These are phyloP conservation scores for Naganishia sp. DNA, from an alignment of 1,284 basidiomycete species.

Conservation along the genomic window DNA sequence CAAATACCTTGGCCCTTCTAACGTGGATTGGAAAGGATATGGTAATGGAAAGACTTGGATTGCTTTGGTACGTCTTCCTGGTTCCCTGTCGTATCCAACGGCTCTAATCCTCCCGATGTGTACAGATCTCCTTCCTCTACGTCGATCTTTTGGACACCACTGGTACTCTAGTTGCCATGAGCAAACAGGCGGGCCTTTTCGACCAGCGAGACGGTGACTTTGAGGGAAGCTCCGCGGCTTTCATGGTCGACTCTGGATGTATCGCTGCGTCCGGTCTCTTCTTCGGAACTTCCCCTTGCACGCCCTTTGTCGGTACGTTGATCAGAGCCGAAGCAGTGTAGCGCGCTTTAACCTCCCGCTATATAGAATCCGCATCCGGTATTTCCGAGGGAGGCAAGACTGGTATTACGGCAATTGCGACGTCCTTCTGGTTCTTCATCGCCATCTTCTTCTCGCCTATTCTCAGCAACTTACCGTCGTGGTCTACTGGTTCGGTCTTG, in stretches of 20 bases:
- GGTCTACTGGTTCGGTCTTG: conserved; percentile 85
- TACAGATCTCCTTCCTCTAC: conserved; percentile 67
- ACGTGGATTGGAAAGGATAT: conserved; percentile 50
- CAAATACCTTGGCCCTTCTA: conserved; percentile 47
- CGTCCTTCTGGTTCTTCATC: conserved; percentile 77
- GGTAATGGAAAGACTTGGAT: conserved; percentile 79
- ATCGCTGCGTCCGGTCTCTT: conserved; percentile 54
- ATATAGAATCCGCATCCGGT: conserved; percentile 46
- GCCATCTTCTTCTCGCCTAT: conserved; percentile 87
- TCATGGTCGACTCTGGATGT: conserved; percentile 61
- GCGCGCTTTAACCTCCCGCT: neutral
- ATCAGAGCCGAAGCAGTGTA: neutral
- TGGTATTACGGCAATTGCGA: conserved; percentile 75
- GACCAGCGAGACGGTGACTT: conserved; percentile 84
- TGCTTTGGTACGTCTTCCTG: conserved; percentile 65
- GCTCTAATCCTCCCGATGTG: conserved; percentile 31
- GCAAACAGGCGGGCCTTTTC: conserved; percentile 84
- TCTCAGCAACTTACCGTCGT: conserved; percentile 80
- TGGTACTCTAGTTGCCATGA: conserved; percentile 86
- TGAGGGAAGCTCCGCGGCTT: conserved; percentile 80
- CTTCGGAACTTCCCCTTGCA: conserved; percentile 83
- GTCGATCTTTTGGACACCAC: conserved; percentile 75
- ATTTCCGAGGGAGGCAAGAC: conserved; percentile 80
- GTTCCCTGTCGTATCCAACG: conserved; percentile 25
- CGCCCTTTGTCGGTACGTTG: conserved; percentile 68